Evolutionary conservation across 345 rosid species (phyloP).

Genomic region (Mangifera indica): DNA sequence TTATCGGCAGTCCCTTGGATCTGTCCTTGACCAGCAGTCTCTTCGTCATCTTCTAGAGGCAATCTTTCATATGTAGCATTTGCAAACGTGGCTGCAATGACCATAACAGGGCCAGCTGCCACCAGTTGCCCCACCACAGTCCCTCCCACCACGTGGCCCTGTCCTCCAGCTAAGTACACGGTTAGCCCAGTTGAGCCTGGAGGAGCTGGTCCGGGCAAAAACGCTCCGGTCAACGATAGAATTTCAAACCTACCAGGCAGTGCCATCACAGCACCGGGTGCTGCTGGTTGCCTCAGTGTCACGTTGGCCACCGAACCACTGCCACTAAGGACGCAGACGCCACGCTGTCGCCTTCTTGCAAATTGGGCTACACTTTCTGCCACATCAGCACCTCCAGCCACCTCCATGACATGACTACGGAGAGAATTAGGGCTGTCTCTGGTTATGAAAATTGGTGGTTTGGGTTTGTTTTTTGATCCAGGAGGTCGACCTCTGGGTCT

Average conservation of each 20-base stretch:
- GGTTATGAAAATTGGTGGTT: slow-evolving; percentile 74
- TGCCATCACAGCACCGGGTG: slow-evolving; percentile 68
- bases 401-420: slow-evolving; percentile 80
- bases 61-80: slow-evolving; percentile 82
- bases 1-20: slow-evolving; percentile 38
- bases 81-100: slow-evolving; percentile 82
- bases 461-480: slow-evolving; percentile 80
- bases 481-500: slow-evolving; percentile 83
- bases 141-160: slow-evolving; percentile 82
- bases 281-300: slow-evolving; percentile 73
- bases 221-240: slow-evolving; percentile 72
- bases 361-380: slow-evolving; percentile 76
- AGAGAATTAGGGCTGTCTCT: slow-evolving; percentile 84
- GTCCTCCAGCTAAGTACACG: slow-evolving; percentile 70
- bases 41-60: slow-evolving; percentile 74
- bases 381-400: slow-evolving; percentile 67
- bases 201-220: slow-evolving; percentile 85
- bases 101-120: slow-evolving; percentile 77
- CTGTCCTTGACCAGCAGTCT: slow-evolving; percentile 37
- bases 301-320: slow-evolving; percentile 83
- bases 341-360: slow-evolving; percentile 69
- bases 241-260: slow-evolving; percentile 83
- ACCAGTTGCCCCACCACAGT: slow-evolving; percentile 69
- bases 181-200: slow-evolving; percentile 83
- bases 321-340: slow-evolving; percentile 79